phyloP scores from a whole-genome alignment of 2,329 filamentous ascomycete species.

The Drechslera avenae region DNA sequence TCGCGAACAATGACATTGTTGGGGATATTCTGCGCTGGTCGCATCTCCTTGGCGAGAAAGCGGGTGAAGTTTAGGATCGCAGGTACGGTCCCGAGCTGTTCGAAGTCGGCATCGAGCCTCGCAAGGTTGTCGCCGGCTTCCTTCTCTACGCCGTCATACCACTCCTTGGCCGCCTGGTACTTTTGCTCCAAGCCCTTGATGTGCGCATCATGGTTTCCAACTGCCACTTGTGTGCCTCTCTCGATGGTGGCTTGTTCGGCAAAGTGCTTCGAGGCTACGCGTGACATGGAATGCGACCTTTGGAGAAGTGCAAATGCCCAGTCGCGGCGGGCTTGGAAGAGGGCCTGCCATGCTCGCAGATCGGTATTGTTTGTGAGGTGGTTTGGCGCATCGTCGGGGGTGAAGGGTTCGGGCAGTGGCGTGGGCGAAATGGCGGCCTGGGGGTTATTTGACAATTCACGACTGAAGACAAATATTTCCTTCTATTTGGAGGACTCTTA shows the following conservation, averaged over 20 bases:
- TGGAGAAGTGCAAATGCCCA: conserved; percentile 78
- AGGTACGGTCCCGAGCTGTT: conserved; percentile 66
- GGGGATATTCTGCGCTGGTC: conserved; percentile 33
- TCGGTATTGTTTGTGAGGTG: conserved; percentile 79
- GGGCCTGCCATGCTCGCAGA: conserved; percentile 82
- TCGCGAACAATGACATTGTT: conserved; percentile 30
- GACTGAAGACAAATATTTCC: conserved; percentile 92
- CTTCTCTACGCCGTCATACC: conserved; percentile 69
- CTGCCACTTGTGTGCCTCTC: conserved; percentile 79
- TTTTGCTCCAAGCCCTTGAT: conserved; percentile 74
- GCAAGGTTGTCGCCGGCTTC: conserved; percentile 69
- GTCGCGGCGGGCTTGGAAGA: conserved; percentile 78
- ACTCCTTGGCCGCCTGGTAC: conserved; percentile 71
- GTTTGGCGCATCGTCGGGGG: conserved; percentile 72
- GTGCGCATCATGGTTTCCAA: conserved; percentile 81
- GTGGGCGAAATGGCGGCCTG: conserved; percentile 58
- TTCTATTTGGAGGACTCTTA: conserved; percentile 58
- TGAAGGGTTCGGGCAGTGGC: conserved; percentile 62
- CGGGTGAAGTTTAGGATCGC: conserved; percentile 69
- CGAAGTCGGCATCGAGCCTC: conserved; percentile 71
- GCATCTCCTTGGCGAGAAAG: conserved; percentile 47
- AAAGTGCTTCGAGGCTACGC: conserved; percentile 67
- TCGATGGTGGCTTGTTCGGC: conserved; percentile 76
- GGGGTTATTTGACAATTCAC: conserved; percentile 57
- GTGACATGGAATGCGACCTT: conserved; percentile 70